phyloP scores from a whole-genome alignment of 2,329 filamentous ascomycete genomes.

The Nemania sp. region DNA sequence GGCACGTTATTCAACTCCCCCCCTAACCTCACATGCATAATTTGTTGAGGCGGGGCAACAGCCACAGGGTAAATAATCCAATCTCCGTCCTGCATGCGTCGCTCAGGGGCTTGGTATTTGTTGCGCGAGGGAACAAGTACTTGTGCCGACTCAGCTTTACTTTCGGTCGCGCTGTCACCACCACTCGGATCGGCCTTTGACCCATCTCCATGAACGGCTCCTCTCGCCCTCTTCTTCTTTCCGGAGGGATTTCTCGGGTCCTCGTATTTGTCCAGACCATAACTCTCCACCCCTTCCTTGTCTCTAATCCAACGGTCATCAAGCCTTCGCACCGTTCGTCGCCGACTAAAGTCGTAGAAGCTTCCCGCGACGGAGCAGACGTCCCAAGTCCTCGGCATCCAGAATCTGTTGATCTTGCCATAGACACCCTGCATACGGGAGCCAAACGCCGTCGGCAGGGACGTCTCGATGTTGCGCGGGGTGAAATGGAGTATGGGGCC shows the following conservation, averaged over 20 bases:
- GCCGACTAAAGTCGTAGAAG: constrained; percentile 6
- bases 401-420: constrained; percentile 5
- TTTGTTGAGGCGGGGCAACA: neutral
- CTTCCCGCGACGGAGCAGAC: constrained; percentile 10
- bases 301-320: constrained; percentile 17
- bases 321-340: constrained; percentile 15
- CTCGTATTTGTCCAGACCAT: neutral
- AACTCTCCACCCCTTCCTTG: constrained; percentile 3
- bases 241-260: neutral
- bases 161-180: neutral
- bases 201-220: neutral
- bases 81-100: constrained; percentile 9
- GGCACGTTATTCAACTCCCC: neutral
- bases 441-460: constrained; percentile 4
- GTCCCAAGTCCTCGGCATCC: constrained; percentile 15
- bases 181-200: neutral
- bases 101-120: neutral
- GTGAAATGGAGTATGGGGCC: constrained; percentile 16
- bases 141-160: neutral
- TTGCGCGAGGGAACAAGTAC: neutral
- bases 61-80: constrained; percentile 1
- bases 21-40: neutral
- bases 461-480: neutral
- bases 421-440: neutral
- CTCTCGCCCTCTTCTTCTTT: neutral